Conservation (phyloP, 1,284 basidiomycete species). For the Mycosarcoma mackinlayi region DNA sequence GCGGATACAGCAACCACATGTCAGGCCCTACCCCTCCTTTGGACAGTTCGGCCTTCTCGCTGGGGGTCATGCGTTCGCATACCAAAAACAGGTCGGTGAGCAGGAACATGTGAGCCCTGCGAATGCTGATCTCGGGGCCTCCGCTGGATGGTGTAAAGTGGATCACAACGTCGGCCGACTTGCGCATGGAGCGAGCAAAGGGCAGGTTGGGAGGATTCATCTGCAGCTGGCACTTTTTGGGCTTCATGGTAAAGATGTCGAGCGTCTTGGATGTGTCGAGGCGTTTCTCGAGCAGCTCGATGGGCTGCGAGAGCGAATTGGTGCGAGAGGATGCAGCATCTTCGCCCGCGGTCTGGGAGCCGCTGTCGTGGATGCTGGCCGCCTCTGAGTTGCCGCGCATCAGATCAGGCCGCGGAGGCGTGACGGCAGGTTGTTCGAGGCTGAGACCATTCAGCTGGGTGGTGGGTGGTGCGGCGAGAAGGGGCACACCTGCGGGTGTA, state of each 20-base stretch:
- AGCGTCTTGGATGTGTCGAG: conserved; percentile 82
- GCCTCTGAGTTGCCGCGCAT: conserved; percentile 39
- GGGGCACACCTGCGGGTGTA: conserved; percentile 24
- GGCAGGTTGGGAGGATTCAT: conserved; percentile 83
- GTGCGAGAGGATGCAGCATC: conserved; percentile 25
- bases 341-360: conserved; percentile 17
- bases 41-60: conserved; percentile 43
- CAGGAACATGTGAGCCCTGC: conserved; percentile 84
- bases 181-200: conserved; percentile 82
- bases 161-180: conserved; percentile 80
- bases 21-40: conserved; percentile 71
- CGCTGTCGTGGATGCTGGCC: conserved; percentile 33
- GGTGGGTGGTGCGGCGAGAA: conserved; percentile 20
- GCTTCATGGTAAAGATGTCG: conserved; percentile 95
- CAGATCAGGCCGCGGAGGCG: conserved; percentile 29
- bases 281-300: conserved; percentile 79
- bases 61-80: conserved; percentile 69
- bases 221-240: conserved; percentile 88
- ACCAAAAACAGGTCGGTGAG: conserved; percentile 91
- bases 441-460: conserved; percentile 28
- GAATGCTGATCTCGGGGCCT: conserved; percentile 74
- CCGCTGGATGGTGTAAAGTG: conserved; percentile 79
- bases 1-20: conserved; percentile 94
- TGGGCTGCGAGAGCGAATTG: conserved; percentile 39
- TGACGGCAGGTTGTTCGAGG: conserved; percentile 16